These are phyloP conservation scores for Podaxis sp. DNA, from an alignment of 768 basidiomycete genomes.

Conservation along the genomic window DNA sequence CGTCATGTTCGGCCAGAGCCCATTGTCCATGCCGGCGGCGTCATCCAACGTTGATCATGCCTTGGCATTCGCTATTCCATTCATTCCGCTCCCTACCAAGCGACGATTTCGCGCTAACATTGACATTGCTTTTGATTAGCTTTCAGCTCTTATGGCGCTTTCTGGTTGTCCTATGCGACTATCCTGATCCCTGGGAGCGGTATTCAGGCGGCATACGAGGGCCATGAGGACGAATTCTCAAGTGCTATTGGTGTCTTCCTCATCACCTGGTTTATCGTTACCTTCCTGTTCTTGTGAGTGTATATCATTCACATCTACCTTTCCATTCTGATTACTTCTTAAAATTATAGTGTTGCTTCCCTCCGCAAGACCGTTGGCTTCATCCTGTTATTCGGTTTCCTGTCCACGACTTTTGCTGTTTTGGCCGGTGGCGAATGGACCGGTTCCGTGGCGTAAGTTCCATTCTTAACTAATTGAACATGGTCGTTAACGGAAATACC, in stretches of 20 bases:
- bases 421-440: slow-evolving; percentile 38
- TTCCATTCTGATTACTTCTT: not conserved
- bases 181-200: slow-evolving; percentile 72
- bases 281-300: slow-evolving; percentile 61
- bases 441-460: slow-evolving; percentile 23
- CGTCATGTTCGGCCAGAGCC: not conserved
- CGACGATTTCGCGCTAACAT: not conserved
- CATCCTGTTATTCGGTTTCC: slow-evolving; percentile 31
- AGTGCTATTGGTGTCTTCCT: slow-evolving; percentile 72
- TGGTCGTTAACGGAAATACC: not conserved
- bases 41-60: not conserved
- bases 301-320: not conserved
- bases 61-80: not conserved
- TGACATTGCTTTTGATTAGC: slow-evolving; percentile 34
- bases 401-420: slow-evolving; percentile 36
- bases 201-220: slow-evolving; percentile 47
- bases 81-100: not conserved
- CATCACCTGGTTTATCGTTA: slow-evolving; percentile 68
- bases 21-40: not conserved
- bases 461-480: not conserved
- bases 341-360: slow-evolving; percentile 27
- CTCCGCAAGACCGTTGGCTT: slow-evolving; percentile 36
- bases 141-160: slow-evolving; percentile 80
- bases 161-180: slow-evolving; percentile 82
- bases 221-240: slow-evolving; percentile 29